Conservation (phyloP, 1,284 basidiomycete species). For the Papiliotrema laurentii region DNA sequence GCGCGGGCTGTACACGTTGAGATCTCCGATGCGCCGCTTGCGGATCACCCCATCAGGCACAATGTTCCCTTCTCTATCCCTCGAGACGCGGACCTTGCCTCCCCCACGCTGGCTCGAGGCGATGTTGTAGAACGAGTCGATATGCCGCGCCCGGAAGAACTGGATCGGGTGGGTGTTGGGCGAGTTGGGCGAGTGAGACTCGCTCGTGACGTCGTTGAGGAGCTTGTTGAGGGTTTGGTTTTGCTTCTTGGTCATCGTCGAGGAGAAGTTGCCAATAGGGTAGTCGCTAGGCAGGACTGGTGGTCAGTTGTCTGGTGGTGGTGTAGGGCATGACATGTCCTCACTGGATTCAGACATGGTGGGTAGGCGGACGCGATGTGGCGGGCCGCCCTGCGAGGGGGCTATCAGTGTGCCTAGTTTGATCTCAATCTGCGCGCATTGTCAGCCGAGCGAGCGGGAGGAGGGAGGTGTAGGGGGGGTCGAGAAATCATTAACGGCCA, state of each 20-base stretch:
- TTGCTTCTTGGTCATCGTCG: conserved; percentile 87
- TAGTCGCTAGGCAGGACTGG: conserved; percentile 54
- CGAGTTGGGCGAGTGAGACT: conserved; percentile 51
- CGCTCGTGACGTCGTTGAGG: conserved; percentile 61
- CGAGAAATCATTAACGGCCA: conserved; percentile 24
- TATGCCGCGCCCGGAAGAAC: conserved; percentile 72
- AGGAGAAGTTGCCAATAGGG: conserved; percentile 64
- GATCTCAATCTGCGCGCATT: conserved; percentile 86
- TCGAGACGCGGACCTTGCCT: conserved; percentile 74
- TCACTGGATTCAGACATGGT: conserved; percentile 81
- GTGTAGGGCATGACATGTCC: conserved; percentile 41
- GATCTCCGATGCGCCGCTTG: conserved; percentile 78
- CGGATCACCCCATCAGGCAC: conserved; percentile 58
- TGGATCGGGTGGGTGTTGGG: conserved; percentile 64
- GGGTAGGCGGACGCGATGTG: conserved; percentile 58
- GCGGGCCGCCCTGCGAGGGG: conserved; percentile 16
- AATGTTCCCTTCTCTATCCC: conserved; percentile 67
- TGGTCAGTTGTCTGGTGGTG: conserved; percentile 46
- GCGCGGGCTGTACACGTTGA: conserved; percentile 83
- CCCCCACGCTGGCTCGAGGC: conserved; percentile 11
- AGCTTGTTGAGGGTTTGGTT: conserved; percentile 77
- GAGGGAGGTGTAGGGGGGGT: too few relatives aligned
- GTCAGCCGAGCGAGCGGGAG: too few relatives aligned
- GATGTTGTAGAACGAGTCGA: conserved; percentile 72
- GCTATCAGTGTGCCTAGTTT: conserved; percentile 82